Base-by-base conservation (phyloP, 768 basidiomycete genomes). In the Serendipita sp. region DNA sequence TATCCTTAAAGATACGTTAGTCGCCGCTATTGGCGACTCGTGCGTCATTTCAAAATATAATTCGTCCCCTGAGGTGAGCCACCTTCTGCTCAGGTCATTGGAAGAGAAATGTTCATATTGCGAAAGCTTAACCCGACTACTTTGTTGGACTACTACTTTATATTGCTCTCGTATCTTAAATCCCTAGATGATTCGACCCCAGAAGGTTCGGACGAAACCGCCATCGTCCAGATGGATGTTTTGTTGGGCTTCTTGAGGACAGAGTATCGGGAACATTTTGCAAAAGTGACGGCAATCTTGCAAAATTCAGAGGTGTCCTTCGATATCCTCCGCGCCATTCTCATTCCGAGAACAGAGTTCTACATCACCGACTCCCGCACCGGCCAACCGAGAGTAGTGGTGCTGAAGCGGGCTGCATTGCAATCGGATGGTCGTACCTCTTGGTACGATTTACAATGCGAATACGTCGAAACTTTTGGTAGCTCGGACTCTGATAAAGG, bases 301-400 rank as follows among this genome's bases (percentile, higher is more conserved):
- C 68, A 78, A 1, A 81, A 84, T 66, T 75, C 74, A 11, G 83
- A 85, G 69, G 84, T 85, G 68, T 81, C 80, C 2, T 84, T 77
- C 68, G 78, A 80, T 11, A 74, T 81, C 38, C 75, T 85, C 58
- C 80, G 81, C 69, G 75, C 79, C 13, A 76, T 87, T 66, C 76
- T 83, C 52, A 77, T 83, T 16, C 83, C 84, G 0, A 75, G 79
- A 34, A 77, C 79, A 23, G 70, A 80, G 54, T 73, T 85, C 68
- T 76, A 81, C 35, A 77, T 79, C 1, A 75, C 72, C 11, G 84
- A 84, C 71, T 77, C 80, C 18, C 74, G 81, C 51, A 83, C 83
- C 0, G 78, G 78, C 23, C 79, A 79, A 30, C 78, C 78, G 0
- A 77, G 81, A 32, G 75, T 82, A 3, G 78, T 83, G 70, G 41